Conservation (phyloP, 345 rosid genomes). For the Salix arbutifolia region DNA sequence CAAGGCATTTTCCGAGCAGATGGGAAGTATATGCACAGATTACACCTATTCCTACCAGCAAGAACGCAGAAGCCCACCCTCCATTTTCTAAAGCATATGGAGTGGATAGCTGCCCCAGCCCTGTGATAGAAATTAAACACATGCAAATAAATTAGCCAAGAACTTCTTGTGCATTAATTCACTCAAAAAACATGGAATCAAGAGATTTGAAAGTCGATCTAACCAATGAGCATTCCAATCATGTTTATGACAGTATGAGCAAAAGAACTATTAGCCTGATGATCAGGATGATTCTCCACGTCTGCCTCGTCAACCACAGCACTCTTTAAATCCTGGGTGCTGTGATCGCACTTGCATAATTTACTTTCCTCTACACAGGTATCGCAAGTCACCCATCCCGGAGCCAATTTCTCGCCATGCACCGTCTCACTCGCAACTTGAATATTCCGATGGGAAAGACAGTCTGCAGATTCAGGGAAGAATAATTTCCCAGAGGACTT, state of each 20-base stretch:
- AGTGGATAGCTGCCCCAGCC: slow-evolving; percentile 74
- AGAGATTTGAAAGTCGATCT: background rate
- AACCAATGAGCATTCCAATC: slow-evolving; percentile 90
- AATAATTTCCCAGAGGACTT: slow-evolving; percentile 2
- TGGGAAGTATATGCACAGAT: slow-evolving; percentile 56
- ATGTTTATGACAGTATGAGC: slow-evolving; percentile 70
- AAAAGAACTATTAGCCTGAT: slow-evolving; percentile 43
- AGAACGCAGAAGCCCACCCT: slow-evolving; percentile 62
- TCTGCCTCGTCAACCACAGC: background rate
- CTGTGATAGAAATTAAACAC: slow-evolving; percentile 19
- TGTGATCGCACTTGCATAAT: slow-evolving; percentile 20
- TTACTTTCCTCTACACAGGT: slow-evolving; percentile 38
- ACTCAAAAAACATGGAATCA: background rate
- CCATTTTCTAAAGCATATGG: slow-evolving; percentile 68
- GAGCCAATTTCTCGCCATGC: slow-evolving; percentile 21
- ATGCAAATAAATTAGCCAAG: background rate
- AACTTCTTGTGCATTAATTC: background rate
- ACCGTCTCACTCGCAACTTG: slow-evolving; percentile 29
- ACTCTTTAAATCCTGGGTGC: background rate
- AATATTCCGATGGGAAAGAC: slow-evolving; percentile 9
- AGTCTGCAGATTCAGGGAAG: slow-evolving; percentile 6
- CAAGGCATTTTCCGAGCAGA: slow-evolving; percentile 65
- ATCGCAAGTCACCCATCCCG: slow-evolving; percentile 21
- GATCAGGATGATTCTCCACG: background rate
- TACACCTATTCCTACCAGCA: slow-evolving; percentile 49